A percentile compares a stretch with the other conserved stretches of the same genome.
phyloP scores from a whole-genome alignment of 352 stramenopile genomes.

The Ophiocytium majus region DNA sequence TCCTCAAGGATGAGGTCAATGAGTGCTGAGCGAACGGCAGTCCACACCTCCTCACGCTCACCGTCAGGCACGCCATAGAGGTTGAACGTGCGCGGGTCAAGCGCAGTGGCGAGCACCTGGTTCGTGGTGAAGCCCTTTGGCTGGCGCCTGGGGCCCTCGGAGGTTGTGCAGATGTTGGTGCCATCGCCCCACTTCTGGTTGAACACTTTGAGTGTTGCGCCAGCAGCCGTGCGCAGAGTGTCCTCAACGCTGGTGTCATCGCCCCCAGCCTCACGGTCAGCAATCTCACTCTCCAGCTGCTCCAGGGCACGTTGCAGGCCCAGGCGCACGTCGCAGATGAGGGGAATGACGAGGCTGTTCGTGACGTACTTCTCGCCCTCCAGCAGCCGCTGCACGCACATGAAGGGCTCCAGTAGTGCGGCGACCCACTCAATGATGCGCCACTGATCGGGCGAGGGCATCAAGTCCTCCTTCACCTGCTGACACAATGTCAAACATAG shows the following conservation, averaged over 20 bases:
- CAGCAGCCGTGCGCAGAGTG: background rate
- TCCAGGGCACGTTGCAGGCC: no score
- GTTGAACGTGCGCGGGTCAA: constrained; percentile 27
- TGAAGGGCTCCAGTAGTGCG: constrained; percentile 7
- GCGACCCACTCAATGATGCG: background rate
- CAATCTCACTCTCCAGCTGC: no score
- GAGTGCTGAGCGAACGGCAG: no score
- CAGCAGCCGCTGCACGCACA: constrained; percentile 10
- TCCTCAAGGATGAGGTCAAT: no score
- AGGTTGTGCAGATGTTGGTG: background rate
- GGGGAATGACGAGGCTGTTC: background rate
- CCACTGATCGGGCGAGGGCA: background rate
- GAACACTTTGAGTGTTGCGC: constrained; percentile 17
- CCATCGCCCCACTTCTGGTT: constrained; percentile 23
- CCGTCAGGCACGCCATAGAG: constrained; percentile 21
- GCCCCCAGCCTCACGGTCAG: no score
- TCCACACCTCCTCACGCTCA: constrained; percentile 25
- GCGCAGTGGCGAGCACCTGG: constrained; percentile 24
- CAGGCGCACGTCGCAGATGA: background rate
- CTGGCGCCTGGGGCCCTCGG: background rate
- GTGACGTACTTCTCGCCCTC: background rate
- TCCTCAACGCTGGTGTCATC: background rate
- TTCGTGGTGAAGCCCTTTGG: constrained; percentile 8
- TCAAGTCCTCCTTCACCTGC: no score
- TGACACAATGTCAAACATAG: no score